Evolutionary conservation across 768 basidiomycete genomes (phyloP).

Genomic region (Leucosporidium creatinivorum): DNA sequence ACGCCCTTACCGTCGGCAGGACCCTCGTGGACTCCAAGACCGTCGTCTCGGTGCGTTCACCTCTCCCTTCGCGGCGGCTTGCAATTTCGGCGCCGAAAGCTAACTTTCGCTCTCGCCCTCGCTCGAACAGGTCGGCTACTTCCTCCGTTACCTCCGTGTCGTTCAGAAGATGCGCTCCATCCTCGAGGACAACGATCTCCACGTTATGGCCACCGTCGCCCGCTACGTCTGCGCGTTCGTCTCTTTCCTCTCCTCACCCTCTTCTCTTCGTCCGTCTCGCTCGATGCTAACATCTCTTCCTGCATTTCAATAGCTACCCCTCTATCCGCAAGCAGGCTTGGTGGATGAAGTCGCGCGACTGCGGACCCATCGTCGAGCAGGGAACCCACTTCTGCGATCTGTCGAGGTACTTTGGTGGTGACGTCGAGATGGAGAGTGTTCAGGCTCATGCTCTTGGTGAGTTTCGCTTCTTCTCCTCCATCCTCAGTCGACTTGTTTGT

Average conservation of each 20-base stretch:
- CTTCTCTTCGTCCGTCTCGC: background rate
- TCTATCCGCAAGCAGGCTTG: constrained; percentile 61
- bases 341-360: constrained; percentile 91
- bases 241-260: background rate
- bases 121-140: constrained; percentile 27
- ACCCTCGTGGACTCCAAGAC: constrained; percentile 29
- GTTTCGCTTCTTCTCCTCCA: background rate
- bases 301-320: background rate
- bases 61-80: background rate
- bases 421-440: constrained; percentile 67
- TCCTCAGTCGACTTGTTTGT: background rate
- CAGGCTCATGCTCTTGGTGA: constrained; percentile 75
- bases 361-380: constrained; percentile 59
- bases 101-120: too few relatives aligned
- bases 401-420: constrained; percentile 60
- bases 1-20: constrained; percentile 22
- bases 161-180: constrained; percentile 96
- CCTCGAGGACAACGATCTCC: constrained; percentile 84
- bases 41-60: constrained; percentile 15
- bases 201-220: constrained; percentile 91
- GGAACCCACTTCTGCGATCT: constrained; percentile 71
- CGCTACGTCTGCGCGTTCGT: constrained; percentile 87
- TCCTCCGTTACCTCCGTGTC: constrained; percentile 49
- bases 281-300: background rate
- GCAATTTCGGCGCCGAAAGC: background rate